Base-by-base conservation (phyloP, 2,329 filamentous ascomycete genomes). In the Juglanconis oblonga region DNA sequence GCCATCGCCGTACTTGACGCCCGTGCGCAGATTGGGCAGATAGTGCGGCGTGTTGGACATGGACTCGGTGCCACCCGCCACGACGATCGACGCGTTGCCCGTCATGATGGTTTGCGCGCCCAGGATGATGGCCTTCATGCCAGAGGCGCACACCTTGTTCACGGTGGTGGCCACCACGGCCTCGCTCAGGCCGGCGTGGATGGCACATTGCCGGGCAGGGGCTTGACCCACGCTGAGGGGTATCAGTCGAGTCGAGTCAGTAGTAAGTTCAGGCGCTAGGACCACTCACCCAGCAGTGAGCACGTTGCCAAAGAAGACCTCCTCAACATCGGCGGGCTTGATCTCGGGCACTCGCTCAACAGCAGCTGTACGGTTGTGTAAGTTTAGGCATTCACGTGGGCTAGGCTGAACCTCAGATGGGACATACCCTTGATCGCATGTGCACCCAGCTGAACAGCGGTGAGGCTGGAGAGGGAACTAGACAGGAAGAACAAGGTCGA, bases 41-140 rank as follows among this genome's bases (percentile, higher is more conserved):
- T 99, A 99, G 81, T 99, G 93, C 55, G 95, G 95, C 57, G 89
- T 84, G 81, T 98, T 98, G 73, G 93, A 97, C 95, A 99, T 99
- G 81, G 92, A 97, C 82, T 99, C 95, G 67, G 94, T 87, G 69
- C 95, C 95, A 72, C 93, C 95, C 66, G 93, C 95, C 62, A 99
- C 92, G 66, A 99, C 87, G 66, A 97, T 88, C 68, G 91, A 88
- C 66, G 94, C 94, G 73, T 92, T 97, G 68, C 95, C 94, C 57
- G 93, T 96, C 76, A 98, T 92, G 80, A 99, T 99, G 70, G 94
- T 97, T 79, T 98, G 95, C 55, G 94, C 91, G 68, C 90, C 95
- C 63, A 99, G 84, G 67, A 97, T 92, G 72, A 99, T 89, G 68
- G 95, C 91, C 83, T 99, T 99, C 74, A 97, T 81, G 49, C 89